Conservation (phyloP, 2,329 filamentous ascomycete species). For the Diaporthe vaccinii region DNA sequence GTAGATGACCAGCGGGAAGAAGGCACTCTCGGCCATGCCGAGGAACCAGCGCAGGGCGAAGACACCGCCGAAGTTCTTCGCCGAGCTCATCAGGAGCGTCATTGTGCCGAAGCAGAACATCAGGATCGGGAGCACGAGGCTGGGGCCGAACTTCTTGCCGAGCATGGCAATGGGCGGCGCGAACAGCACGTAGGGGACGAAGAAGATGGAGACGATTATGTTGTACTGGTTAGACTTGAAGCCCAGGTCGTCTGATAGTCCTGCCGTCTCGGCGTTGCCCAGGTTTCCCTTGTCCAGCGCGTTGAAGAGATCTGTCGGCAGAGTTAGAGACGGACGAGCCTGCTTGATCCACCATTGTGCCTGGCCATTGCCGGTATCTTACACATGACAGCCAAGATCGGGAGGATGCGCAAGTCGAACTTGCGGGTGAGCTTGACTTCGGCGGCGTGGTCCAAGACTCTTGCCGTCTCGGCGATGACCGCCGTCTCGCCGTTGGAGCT, state of each 20-base stretch:
- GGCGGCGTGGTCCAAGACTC: slow-evolving; percentile 54
- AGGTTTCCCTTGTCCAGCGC: slow-evolving; percentile 65
- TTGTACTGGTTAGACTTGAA: slow-evolving; percentile 77
- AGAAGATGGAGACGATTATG: slow-evolving; percentile 77
- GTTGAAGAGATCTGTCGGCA: slow-evolving; percentile 56
- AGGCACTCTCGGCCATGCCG: slow-evolving; percentile 76
- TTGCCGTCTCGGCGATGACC: slow-evolving; percentile 47
- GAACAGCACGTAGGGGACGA: slow-evolving; percentile 79
- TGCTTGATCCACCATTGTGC: background rate
- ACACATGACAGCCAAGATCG: slow-evolving; percentile 60
- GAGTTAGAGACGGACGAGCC: background rate
- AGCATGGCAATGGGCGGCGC: slow-evolving; percentile 75
- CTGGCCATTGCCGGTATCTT: slow-evolving; percentile 35
- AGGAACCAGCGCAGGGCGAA: slow-evolving; percentile 79
- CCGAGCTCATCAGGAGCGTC: slow-evolving; percentile 70
- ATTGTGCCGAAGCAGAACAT: slow-evolving; percentile 78
- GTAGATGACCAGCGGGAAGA: slow-evolving; percentile 76
- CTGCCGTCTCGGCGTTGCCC: slow-evolving; percentile 70
- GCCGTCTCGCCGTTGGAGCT: slow-evolving; percentile 44
- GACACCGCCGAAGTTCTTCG: slow-evolving; percentile 73
- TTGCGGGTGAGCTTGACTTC: slow-evolving; percentile 60
- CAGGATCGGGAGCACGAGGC: slow-evolving; percentile 71
- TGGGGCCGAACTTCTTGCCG: slow-evolving; percentile 77
- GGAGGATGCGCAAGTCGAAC: slow-evolving; percentile 59
- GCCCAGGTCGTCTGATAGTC: slow-evolving; percentile 65